A percentile compares a stretch with the other conserved stretches of the same genome.
Conservation (phyloP, 306 rosid genomes). For the Vigna mungo region DNA sequence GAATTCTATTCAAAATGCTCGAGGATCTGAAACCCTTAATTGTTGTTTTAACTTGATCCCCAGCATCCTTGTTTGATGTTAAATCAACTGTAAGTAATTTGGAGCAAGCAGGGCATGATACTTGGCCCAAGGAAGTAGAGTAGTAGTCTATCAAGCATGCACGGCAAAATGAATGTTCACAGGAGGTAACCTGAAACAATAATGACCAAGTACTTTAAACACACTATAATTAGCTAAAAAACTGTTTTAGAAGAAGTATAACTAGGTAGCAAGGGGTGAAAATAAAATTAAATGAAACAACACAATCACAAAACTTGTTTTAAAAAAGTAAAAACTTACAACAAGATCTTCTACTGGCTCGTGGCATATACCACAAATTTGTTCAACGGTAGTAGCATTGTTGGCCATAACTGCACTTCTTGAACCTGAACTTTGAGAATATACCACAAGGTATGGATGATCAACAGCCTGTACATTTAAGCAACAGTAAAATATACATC, state of each 20-base stretch:
- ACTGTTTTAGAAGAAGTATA: neutral
- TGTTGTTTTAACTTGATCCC: constrained; percentile 60
- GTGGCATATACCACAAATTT: constrained; percentile 80
- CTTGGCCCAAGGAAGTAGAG: constrained; percentile 66
- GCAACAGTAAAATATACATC: constrained; percentile 19
- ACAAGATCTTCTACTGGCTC: constrained; percentile 75
- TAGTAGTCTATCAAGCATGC: constrained; percentile 73
- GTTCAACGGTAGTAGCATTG: constrained; percentile 50
- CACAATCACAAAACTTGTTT: neutral
- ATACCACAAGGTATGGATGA: constrained; percentile 90
- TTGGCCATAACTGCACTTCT: constrained; percentile 50
- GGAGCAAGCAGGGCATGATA: constrained; percentile 88
- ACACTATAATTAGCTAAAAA: constrained; percentile 5
- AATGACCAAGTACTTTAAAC: constrained; percentile 7
- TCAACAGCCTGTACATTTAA: constrained; percentile 74
- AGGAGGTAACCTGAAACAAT: constrained; percentile 76
- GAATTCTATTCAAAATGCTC: constrained; percentile 84
- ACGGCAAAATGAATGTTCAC: constrained; percentile 86
- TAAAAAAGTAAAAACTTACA: constrained; percentile 54
- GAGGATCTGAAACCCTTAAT: constrained; percentile 84
- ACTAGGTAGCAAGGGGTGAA: neutral
- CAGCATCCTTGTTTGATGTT: constrained; percentile 54
- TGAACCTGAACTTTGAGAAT: constrained; percentile 69
- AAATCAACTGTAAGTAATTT: constrained; percentile 78
- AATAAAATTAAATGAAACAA: neutral